A percentile compares a stretch with the other conserved stretches of the same genome.
These are phyloP conservation scores for Aspergillus eucalypticola DNA, from an alignment of 2,329 filamentous ascomycete species.

Conservation along the genomic window DNA sequence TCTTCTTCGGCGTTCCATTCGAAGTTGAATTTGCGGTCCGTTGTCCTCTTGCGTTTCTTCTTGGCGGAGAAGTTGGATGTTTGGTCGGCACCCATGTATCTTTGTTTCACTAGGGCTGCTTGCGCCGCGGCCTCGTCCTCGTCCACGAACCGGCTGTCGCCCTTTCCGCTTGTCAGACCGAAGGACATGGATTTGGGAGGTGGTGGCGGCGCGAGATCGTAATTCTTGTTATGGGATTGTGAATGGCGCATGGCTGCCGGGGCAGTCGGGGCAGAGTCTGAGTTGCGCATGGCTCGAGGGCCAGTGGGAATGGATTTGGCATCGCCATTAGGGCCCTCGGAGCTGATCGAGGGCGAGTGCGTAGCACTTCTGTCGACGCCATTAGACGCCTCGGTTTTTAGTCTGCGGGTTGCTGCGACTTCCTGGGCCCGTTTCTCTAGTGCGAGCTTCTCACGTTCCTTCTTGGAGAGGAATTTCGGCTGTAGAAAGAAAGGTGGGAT, in stretches of 20 bases:
- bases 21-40: slow-evolving; percentile 98
- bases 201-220: slow-evolving; percentile 56
- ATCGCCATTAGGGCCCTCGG: slow-evolving; percentile 29
- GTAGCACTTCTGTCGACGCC: slow-evolving; percentile 28
- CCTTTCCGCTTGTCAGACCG: not conserved
- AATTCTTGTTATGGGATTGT: slow-evolving; percentile 41
- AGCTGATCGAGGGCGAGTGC: slow-evolving; percentile 14
- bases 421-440: slow-evolving; percentile 76
- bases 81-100: slow-evolving; percentile 89
- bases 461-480: slow-evolving; percentile 83
- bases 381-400: slow-evolving; percentile 43
- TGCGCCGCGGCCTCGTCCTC: slow-evolving; percentile 66
- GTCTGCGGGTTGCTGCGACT: slow-evolving; percentile 61
- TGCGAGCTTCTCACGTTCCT: slow-evolving; percentile 76
- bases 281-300: slow-evolving; percentile 64
- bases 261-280: slow-evolving; percentile 54
- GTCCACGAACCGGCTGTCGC: slow-evolving; percentile 35
- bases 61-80: slow-evolving; percentile 91
- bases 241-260: slow-evolving; percentile 51
- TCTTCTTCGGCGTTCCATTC: slow-evolving; percentile 97
- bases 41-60: slow-evolving; percentile 91
- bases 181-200: slow-evolving; percentile 33
- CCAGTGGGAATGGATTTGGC: slow-evolving; percentile 62
- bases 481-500: slow-evolving; percentile 34
- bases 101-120: slow-evolving; percentile 70